Evolutionary conservation across 2,329 filamentous ascomycete species (phyloP).

Genomic region (Paraphoma sp.): DNA sequence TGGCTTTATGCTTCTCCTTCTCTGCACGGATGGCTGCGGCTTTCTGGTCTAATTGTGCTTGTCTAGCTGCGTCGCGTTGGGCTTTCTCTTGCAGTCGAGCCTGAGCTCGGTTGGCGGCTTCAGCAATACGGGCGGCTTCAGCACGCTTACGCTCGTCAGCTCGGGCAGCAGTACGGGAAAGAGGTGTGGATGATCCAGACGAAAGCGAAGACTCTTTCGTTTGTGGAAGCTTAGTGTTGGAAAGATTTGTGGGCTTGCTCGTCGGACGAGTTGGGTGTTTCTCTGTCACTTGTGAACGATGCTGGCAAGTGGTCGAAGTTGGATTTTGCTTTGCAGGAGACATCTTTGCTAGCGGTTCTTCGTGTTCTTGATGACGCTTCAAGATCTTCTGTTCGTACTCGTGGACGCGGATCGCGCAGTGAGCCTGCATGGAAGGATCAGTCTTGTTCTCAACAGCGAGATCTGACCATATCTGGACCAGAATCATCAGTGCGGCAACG

Average conservation of each 20-base stretch:
- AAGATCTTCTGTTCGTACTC: slow-evolving; percentile 23
- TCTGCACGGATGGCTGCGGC: slow-evolving; percentile 14
- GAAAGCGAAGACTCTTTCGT: background rate
- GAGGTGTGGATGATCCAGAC: background rate
- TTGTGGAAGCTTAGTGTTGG: background rate
- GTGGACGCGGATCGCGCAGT: slow-evolving; percentile 17
- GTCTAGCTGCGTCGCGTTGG: slow-evolving; percentile 12
- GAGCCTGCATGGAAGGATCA: slow-evolving; percentile 10
- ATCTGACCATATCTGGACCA: slow-evolving; percentile 19
- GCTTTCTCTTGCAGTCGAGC: slow-evolving; percentile 12
- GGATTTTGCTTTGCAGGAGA: slow-evolving; percentile 7
- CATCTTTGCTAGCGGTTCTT: slow-evolving; percentile 16
- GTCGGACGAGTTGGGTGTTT: background rate
- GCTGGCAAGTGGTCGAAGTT: background rate
- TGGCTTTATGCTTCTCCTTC: slow-evolving; percentile 12
- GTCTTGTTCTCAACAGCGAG: slow-evolving; percentile 14
- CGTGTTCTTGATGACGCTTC: slow-evolving; percentile 11
- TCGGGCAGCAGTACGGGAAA: background rate
- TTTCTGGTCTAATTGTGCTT: slow-evolving; percentile 15
- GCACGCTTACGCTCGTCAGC: slow-evolving; percentile 3
- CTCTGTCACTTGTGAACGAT: background rate
- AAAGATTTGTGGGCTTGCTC: too few species aligned
- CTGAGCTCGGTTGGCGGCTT: slow-evolving; percentile 1
- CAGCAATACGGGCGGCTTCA: slow-evolving; percentile 6
- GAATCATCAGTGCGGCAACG: slow-evolving; percentile 9